Percentiles rank a stretch among this genome's conserved stretches.
Conservation (phyloP, 2,329 filamentous ascomycete species). For the Aspergillus japonicus region DNA sequence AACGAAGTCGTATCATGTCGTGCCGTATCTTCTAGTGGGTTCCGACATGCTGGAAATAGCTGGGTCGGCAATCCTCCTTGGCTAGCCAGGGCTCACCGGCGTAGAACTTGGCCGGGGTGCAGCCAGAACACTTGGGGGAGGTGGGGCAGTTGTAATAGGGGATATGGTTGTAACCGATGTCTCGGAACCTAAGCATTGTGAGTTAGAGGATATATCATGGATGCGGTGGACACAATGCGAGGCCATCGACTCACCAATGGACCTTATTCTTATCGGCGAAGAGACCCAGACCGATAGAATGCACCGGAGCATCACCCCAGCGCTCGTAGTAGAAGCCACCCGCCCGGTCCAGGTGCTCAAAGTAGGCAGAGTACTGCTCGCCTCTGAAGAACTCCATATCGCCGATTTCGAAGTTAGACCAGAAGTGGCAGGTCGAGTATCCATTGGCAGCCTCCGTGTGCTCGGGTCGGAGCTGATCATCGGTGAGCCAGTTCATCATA, state of each 20-base stretch:
- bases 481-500: slow-evolving; percentile 83
- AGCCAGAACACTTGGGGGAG: slow-evolving; percentile 87
- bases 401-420: slow-evolving; percentile 97
- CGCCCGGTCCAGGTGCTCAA: slow-evolving; percentile 87
- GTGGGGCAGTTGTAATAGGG: slow-evolving; percentile 99
- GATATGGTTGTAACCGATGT: slow-evolving; percentile 97
- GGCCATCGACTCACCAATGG: slow-evolving; percentile 68
- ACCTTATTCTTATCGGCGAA: slow-evolving; percentile 90
- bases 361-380: slow-evolving; percentile 89
- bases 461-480: slow-evolving; percentile 71
- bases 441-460: slow-evolving; percentile 81
- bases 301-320: slow-evolving; percentile 97
- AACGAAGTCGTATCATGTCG: background rate
- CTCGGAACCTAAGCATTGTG: slow-evolving; percentile 75
- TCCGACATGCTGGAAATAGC: slow-evolving; percentile 95
- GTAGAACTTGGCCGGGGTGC: slow-evolving; percentile 81
- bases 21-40: slow-evolving; percentile 57
- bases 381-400: slow-evolving; percentile 92
- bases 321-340: slow-evolving; percentile 98
- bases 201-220: background rate
- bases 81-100: slow-evolving; percentile 83
- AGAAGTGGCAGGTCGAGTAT: slow-evolving; percentile 98
- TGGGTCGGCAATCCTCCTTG: slow-evolving; percentile 88
- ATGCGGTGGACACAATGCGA: background rate
- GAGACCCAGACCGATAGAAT: slow-evolving; percentile 86